Conservation (phyloP, 352 stramenopile genomes). For the Phytophthora sansomeana region DNA sequence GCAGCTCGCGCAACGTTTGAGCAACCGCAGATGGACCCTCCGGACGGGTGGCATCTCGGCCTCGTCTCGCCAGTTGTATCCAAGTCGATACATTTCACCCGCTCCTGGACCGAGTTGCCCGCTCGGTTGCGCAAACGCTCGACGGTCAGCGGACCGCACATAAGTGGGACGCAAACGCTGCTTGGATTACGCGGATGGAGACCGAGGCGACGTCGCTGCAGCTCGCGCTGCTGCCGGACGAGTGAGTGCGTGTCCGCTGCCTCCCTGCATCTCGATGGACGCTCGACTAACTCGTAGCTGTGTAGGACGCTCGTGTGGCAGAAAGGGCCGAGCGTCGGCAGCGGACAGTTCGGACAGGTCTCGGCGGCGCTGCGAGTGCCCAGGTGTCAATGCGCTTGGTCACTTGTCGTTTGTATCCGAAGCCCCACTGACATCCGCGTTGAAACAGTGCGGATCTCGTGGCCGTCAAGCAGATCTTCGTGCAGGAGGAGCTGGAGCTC, state of each 20-base stretch:
- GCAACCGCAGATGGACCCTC: not conserved
- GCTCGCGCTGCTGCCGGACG: slow-evolving; percentile 57
- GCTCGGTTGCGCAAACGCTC: slow-evolving; percentile 19
- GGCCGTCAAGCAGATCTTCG: slow-evolving; percentile 89
- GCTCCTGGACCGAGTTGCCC: not conserved
- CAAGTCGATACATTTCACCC: slow-evolving; percentile 5
- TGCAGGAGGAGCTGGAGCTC: slow-evolving; percentile 75
- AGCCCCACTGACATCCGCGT: slow-evolving; percentile 8
- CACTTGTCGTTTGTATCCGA: slow-evolving; percentile 10
- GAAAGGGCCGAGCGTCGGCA: slow-evolving; percentile 66
- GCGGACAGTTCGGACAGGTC: slow-evolving; percentile 77
- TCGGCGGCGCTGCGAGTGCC: slow-evolving; percentile 71
- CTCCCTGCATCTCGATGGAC: too few species aligned
- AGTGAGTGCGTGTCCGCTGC: slow-evolving; percentile 35
- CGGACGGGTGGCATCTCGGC: slow-evolving; percentile 8
- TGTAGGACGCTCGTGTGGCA: slow-evolving; percentile 81
- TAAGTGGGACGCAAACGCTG: not conserved
- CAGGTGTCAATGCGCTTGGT: slow-evolving; percentile 41
- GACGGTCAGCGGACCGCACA: not conserved
- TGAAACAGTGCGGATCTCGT: slow-evolving; percentile 76
- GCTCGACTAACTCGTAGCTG: too few species aligned
- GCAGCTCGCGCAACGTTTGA: not conserved
- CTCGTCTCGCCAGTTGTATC: not conserved
- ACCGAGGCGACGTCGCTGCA: slow-evolving; percentile 36
- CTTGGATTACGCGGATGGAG: not conserved